phyloP scores from a whole-genome alignment of 208 protist genomes.

The Acanthamoeba rhysodes region DNA sequence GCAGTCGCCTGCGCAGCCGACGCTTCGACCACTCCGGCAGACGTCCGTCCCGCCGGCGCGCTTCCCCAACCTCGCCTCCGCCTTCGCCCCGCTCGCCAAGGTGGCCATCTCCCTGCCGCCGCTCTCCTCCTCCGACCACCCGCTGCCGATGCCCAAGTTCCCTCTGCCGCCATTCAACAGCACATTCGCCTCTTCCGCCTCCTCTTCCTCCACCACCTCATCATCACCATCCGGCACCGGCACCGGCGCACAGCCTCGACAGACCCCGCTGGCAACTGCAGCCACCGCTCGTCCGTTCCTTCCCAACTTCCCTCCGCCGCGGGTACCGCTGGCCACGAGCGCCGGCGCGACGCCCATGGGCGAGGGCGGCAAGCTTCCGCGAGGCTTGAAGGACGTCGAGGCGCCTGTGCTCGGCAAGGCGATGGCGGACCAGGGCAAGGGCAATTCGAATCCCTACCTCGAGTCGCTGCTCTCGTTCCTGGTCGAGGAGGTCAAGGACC shows the following conservation, averaged over 20 bases:
- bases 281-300: background rate
- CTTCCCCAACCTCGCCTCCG: background rate
- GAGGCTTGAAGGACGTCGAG: background rate
- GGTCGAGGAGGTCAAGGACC: conserved; percentile 45
- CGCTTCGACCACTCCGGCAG: background rate
- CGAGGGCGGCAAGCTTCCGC: background rate
- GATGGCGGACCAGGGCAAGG: background rate
- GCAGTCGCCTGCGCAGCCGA: background rate
- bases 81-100: conserved; percentile 9
- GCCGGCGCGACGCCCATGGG: background rate
- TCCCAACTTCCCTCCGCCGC: background rate
- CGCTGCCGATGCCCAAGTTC: background rate
- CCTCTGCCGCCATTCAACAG: conserved; percentile 23
- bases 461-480: conserved; percentile 46
- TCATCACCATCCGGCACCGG: background rate
- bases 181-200: background rate
- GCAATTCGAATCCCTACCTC: conserved; percentile 18
- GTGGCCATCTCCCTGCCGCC: background rate
- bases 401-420: background rate
- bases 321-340: background rate
- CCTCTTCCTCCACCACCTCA: background rate
- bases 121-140: background rate
- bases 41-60: background rate
- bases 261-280: background rate
- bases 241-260: background rate